phyloP scores from a whole-genome alignment of 495 filamentous ascomycete genomes.

The Lepidopterella palustris region DNA sequence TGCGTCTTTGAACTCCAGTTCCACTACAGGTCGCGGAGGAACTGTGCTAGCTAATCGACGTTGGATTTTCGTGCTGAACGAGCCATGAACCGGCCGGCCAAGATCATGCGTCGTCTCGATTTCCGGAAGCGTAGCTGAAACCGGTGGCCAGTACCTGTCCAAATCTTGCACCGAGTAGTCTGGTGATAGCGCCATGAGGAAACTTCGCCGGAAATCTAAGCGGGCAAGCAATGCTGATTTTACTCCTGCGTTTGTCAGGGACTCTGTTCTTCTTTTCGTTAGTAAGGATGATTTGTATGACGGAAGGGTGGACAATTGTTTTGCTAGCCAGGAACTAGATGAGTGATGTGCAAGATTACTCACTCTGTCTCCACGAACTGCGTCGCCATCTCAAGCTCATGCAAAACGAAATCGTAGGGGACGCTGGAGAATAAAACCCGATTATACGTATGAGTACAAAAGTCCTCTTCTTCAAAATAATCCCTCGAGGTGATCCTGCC shows the following conservation, averaged over 20 bases:
- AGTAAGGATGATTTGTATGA: background rate
- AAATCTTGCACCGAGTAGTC: constrained; percentile 11
- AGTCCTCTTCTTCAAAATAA: constrained; percentile 97
- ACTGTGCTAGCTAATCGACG: constrained; percentile 84
- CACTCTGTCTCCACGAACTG: constrained; percentile 17
- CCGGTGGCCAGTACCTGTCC: constrained; percentile 11
- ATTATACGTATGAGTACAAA: constrained; percentile 83
- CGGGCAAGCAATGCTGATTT: constrained; percentile 14
- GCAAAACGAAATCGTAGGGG: constrained; percentile 18
- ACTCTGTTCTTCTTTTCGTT: background rate
- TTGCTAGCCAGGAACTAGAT: constrained; percentile 40
- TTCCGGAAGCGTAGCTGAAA: constrained; percentile 5
- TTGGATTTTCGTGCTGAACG: constrained; percentile 88
- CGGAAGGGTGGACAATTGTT: no score
- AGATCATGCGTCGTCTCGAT: constrained; percentile 53
- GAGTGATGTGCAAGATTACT: background rate
- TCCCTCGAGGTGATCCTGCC: constrained; percentile 66
- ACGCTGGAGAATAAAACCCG: constrained; percentile 57
- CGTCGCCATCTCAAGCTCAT: constrained; percentile 18
- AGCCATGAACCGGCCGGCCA: constrained; percentile 60
- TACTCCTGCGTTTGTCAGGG: background rate
- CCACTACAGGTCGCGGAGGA: constrained; percentile 83
- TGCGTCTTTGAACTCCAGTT: constrained; percentile 65
- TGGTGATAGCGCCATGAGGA: constrained; percentile 24
- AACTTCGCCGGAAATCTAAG: constrained; percentile 18